Evolutionary conservation across 257 asterid genomes (phyloP).

Genomic region (Plantago elongata): DNA sequence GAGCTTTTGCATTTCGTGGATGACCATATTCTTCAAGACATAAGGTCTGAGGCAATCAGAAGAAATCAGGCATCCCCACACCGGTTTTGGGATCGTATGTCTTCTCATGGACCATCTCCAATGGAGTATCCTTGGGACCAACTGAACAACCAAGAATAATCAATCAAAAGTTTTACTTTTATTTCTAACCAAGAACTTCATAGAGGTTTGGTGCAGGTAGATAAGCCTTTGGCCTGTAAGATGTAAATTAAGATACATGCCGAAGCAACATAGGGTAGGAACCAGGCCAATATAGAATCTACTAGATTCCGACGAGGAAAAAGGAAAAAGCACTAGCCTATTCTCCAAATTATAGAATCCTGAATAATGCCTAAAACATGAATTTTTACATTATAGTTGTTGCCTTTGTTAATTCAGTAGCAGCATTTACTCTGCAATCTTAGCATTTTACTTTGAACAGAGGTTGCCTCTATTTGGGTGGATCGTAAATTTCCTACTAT

Average conservation of each 20-base stretch:
- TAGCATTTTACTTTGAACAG: too few relatives aligned
- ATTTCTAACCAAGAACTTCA: not conserved
- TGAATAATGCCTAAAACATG: not conserved
- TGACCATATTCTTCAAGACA: not conserved
- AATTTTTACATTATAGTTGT: too few relatives aligned
- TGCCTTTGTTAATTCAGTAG: not conserved
- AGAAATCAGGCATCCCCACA: conserved; percentile 85
- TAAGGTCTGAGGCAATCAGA: conserved; percentile 28
- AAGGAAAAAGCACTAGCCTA: too few relatives aligned
- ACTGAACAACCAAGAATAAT: conserved; percentile 27
- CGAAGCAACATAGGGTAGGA: too few relatives aligned
- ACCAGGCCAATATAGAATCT: too few relatives aligned
- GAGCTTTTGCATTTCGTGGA: too few relatives aligned
- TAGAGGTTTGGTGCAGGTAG: not conserved
- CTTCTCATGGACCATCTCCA: conserved; percentile 68
- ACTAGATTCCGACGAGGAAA: too few relatives aligned
- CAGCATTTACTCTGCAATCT: too few relatives aligned
- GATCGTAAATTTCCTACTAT: too few relatives aligned
- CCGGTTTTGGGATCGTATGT: conserved; percentile 85
- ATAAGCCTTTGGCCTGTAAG: not conserved
- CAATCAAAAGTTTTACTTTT: not conserved
- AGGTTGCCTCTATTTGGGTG: too few relatives aligned
- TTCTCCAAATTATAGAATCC: too few relatives aligned
- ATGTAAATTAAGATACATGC: too few relatives aligned
- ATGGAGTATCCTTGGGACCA: conserved; percentile 88